phyloP scores from a whole-genome alignment of 768 basidiomycete genomes.

The Phlebiopsis flavidoalba region DNA sequence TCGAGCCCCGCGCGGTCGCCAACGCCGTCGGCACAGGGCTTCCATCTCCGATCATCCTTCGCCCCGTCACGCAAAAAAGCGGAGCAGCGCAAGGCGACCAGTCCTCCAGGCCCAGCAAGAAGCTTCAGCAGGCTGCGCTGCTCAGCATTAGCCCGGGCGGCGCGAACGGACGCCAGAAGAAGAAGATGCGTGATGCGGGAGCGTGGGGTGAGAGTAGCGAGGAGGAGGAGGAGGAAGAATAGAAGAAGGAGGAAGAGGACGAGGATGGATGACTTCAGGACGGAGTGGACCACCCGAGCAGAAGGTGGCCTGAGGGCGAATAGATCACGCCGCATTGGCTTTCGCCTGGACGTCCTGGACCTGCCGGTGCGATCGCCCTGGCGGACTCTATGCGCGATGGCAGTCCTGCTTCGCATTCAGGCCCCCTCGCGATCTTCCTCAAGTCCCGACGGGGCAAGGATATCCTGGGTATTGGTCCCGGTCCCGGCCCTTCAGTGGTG shows the following conservation, averaged over 20 bases:
- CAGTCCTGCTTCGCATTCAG: conserved; percentile 39
- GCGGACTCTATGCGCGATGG: neutral
- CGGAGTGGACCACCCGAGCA: conserved; percentile 30
- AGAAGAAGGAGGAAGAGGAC: conserved; percentile 63
- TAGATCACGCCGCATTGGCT: conserved; percentile 17
- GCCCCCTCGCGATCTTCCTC: conserved; percentile 60
- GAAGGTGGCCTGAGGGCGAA: conserved; percentile 5
- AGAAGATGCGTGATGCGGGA: conserved; percentile 35
- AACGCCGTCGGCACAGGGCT: conserved; percentile 22
- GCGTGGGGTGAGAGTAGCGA: conserved; percentile 77
- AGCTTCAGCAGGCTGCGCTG: conserved; percentile 75
- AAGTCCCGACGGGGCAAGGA: conserved; percentile 44
- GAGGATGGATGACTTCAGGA: conserved; percentile 66
- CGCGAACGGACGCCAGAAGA: conserved; percentile 34
- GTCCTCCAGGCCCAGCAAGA: conserved; percentile 78
- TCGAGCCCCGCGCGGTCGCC: conserved; percentile 24
- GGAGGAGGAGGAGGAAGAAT: conserved; percentile 76
- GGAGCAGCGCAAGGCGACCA: conserved; percentile 80
- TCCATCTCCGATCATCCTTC: conserved; percentile 84
- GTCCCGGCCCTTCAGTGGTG: conserved; percentile 39
- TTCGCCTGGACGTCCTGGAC: conserved; percentile 1
- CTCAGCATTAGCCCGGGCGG: conserved; percentile 71
- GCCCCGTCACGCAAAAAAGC: conserved; percentile 80
- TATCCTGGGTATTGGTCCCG: conserved; percentile 34
- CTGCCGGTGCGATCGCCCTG: conserved; percentile 6